phyloP scores from a whole-genome alignment of 164 flowering plant genomes.

The Akebia trifoliata region DNA sequence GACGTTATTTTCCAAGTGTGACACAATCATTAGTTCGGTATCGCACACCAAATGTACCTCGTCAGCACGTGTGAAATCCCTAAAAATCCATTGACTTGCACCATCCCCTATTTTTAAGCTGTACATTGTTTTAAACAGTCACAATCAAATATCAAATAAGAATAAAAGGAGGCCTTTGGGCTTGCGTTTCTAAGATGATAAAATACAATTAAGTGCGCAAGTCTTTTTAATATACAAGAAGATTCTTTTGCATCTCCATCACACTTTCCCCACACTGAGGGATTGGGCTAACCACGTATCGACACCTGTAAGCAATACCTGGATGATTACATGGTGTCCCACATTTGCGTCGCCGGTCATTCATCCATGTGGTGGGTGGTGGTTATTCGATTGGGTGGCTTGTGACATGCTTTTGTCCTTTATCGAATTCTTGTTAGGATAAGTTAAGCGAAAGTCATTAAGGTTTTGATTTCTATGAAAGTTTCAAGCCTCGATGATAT shows the following conservation, averaged over 20 bases:
- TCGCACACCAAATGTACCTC: background rate
- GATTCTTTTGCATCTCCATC: background rate
- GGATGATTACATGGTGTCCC: no score
- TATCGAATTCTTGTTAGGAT: no score
- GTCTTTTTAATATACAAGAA: background rate
- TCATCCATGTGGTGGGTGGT: no score
- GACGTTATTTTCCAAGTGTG: constrained; percentile 8
- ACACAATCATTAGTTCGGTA: constrained; percentile 7
- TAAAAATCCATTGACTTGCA: background rate
- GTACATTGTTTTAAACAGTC: background rate
- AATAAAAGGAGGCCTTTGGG: background rate
- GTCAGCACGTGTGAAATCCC: background rate
- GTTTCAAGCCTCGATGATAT: background rate
- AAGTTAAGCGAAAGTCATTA: no score
- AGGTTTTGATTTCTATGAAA: no score
- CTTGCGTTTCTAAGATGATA: constrained; percentile 5
- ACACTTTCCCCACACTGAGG: background rate
- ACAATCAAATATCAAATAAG: background rate
- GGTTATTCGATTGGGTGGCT: no score
- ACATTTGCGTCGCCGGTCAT: no score
- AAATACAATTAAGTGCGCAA: background rate
- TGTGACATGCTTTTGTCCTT: no score
- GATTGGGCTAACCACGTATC: background rate
- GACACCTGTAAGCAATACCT: background rate
- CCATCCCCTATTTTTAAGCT: no score